Conservation (phyloP, 768 basidiomycete genomes). For the Xanthoconium stramineum region DNA sequence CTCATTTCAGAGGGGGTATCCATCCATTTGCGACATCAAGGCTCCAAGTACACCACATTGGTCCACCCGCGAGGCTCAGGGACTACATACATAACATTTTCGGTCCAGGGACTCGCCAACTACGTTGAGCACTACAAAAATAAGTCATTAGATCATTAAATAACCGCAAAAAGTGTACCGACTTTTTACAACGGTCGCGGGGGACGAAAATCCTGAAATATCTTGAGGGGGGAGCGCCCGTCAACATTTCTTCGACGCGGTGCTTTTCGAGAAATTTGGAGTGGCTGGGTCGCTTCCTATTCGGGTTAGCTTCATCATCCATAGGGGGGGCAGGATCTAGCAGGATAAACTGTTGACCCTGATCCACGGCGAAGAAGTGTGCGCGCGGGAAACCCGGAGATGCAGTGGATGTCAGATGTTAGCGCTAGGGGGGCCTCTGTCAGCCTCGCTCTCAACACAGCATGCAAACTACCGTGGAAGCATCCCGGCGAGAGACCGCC, state of each 20-base stretch:
- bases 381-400: constrained; percentile 27
- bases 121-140: constrained; percentile 20
- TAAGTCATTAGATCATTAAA: constrained; percentile 7
- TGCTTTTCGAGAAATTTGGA: constrained; percentile 29
- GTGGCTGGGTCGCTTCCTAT: constrained; percentile 13
- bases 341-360: constrained; percentile 24
- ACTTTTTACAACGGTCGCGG: constrained; percentile 5
- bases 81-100: not conserved
- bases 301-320: constrained; percentile 6
- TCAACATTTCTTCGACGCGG: constrained; percentile 27
- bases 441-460: constrained; percentile 3
- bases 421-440: not conserved
- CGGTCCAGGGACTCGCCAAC: not conserved
- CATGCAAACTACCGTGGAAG: constrained; percentile 20
- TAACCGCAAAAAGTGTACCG: constrained; percentile 3
- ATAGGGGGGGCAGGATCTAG: not conserved
- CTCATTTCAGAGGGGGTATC: too few species aligned
- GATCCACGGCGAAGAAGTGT: constrained; percentile 28
- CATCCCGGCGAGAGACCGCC: constrained; percentile 21
- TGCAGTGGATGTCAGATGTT: constrained; percentile 7
- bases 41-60: not conserved
- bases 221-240: constrained; percentile 11
- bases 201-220: constrained; percentile 27
- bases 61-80: constrained; percentile 17
- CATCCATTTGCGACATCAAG: not conserved